A percentile compares a stretch with the other conserved stretches of the same genome.
These are phyloP conservation scores for Symbiodinium natans DNA, from an alignment of 73 alveolate genomes.

Conservation along the genomic window DNA sequence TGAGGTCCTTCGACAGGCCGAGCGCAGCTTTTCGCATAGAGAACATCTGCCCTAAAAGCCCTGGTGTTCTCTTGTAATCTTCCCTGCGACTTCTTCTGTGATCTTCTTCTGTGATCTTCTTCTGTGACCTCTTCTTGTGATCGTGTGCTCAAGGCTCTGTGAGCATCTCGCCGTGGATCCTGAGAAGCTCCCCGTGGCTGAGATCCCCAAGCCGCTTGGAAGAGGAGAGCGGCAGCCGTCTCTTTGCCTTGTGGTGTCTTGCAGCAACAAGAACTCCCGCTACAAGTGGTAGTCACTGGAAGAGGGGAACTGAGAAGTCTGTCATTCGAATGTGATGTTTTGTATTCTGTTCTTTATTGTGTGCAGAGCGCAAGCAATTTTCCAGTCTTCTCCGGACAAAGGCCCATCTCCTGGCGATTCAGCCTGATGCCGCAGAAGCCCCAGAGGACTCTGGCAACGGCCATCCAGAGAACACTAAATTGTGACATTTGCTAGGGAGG, in stretches of 20 bases:
- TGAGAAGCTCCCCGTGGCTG: slow-evolving; percentile 53
- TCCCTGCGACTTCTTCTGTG: neutral
- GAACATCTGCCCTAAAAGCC: neutral
- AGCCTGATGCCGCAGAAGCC: slow-evolving; percentile 75
- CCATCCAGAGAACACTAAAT: neutral
- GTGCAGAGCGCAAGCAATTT: too few species aligned
- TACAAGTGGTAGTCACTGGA: too few species aligned
- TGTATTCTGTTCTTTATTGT: too few species aligned
- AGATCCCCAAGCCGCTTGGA: slow-evolving; percentile 79
- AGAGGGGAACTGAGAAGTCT: too few species aligned
- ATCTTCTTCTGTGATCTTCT: neutral
- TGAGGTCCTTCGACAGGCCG: slow-evolving; percentile 63
- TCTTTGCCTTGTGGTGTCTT: too few species aligned
- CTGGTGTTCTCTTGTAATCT: neutral
- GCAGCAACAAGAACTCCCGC: too few species aligned
- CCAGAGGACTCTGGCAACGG: neutral
- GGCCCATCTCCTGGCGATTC: slow-evolving; percentile 92
- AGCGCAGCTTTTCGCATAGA: neutral
- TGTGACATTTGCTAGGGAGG: neutral
- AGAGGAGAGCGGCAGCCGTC: too few species aligned
- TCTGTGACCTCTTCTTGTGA: neutral
- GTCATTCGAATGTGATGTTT: too few species aligned
- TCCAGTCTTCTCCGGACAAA: too few species aligned
- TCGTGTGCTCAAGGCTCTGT: slow-evolving; percentile 86
- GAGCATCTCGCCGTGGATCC: slow-evolving; percentile 86